Percentiles rank a stretch among this genome's conserved stretches.
Conservation (phyloP, 371 early-diverging fungal species). For the Syncephalis plumigaleata region DNA sequence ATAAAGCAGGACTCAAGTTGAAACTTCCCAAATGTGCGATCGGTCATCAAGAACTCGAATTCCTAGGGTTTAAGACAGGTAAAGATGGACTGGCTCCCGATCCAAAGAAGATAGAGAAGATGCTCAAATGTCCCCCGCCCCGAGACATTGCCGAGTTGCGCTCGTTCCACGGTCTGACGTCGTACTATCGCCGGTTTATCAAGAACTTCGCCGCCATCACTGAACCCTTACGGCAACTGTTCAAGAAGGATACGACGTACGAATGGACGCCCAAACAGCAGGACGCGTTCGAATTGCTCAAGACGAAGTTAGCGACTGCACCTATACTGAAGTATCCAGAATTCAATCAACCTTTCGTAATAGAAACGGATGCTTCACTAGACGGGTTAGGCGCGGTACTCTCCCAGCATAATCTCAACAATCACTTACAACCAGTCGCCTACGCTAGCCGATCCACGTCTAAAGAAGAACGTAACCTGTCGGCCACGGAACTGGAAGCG, state of each 20-base stretch:
- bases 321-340: conserved; percentile 12
- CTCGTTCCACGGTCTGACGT: conserved; percentile 12
- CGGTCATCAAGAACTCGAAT: conserved; percentile 4
- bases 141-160: conserved; percentile 7
- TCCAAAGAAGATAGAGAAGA: conserved; percentile 8
- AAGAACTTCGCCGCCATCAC: conserved; percentile 7
- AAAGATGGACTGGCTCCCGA: conserved; percentile 9
- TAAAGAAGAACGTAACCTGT: conserved; percentile 9
- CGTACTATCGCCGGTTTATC: conserved; percentile 17
- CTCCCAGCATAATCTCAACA: conserved; percentile 6
- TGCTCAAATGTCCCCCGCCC: conserved; percentile 6
- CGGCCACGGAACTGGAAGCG: neutral
- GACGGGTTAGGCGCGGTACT: conserved; percentile 14
- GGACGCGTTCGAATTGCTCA: conserved; percentile 10
- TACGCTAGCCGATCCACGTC: conserved; percentile 6
- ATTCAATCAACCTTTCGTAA: conserved; percentile 6
- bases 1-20: conserved; percentile 12
- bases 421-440: neutral
- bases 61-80: conserved; percentile 17
- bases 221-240: conserved; percentile 2
- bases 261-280: conserved; percentile 9
- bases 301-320: conserved; percentile 2
- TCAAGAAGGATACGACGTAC: conserved; percentile 8
- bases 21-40: conserved; percentile 21
- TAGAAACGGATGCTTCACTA: conserved; percentile 15